Evolutionary conservation across 1,139 yeast genomes (phyloP).

Genomic region (Torulaspora pretoriensis): DNA sequence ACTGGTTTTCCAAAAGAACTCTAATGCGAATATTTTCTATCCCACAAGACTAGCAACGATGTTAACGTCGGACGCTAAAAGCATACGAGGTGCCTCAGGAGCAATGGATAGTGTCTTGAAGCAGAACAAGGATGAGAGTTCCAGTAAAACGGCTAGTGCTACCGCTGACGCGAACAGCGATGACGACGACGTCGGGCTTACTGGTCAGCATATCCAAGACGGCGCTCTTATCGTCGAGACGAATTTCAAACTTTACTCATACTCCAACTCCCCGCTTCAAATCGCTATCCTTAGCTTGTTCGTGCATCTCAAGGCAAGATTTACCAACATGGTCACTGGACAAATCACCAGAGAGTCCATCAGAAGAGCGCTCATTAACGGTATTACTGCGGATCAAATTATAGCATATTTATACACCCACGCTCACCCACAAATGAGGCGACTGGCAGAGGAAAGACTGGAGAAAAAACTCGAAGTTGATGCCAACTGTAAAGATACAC

Average conservation of each 20-base stretch:
- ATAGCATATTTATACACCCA: slow-evolving; percentile 84
- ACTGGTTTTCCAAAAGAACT: slow-evolving; percentile 70
- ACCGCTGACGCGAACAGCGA: slow-evolving; percentile 29
- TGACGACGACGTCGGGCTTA: slow-evolving; percentile 28
- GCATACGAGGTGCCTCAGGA: slow-evolving; percentile 63
- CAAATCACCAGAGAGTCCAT: slow-evolving; percentile 90
- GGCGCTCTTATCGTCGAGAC: slow-evolving; percentile 90
- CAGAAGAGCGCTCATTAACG: slow-evolving; percentile 75
- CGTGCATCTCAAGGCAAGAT: slow-evolving; percentile 78
- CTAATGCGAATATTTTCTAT: slow-evolving; percentile 63
- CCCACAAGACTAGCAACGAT: slow-evolving; percentile 92
- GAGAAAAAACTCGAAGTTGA: slow-evolving; percentile 64
- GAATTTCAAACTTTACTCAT: slow-evolving; percentile 87
- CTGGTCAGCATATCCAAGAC: slow-evolving; percentile 28
- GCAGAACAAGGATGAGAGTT: slow-evolving; percentile 32
- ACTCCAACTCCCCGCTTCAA: slow-evolving; percentile 91
- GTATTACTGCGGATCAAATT: slow-evolving; percentile 93
- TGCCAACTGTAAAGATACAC: slow-evolving; percentile 50
- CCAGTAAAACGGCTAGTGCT: slow-evolving; percentile 13
- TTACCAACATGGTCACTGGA: slow-evolving; percentile 90
- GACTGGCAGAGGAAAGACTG: slow-evolving; percentile 61
- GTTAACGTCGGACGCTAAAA: slow-evolving; percentile 76
- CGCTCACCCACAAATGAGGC: slow-evolving; percentile 90
- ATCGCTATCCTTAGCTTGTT: slow-evolving; percentile 87
- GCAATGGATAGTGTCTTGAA: slow-evolving; percentile 61